Evolutionary conservation across 2,329 filamentous ascomycete genomes (phyloP).

Genomic region (Nigrospora osmanthi): DNA sequence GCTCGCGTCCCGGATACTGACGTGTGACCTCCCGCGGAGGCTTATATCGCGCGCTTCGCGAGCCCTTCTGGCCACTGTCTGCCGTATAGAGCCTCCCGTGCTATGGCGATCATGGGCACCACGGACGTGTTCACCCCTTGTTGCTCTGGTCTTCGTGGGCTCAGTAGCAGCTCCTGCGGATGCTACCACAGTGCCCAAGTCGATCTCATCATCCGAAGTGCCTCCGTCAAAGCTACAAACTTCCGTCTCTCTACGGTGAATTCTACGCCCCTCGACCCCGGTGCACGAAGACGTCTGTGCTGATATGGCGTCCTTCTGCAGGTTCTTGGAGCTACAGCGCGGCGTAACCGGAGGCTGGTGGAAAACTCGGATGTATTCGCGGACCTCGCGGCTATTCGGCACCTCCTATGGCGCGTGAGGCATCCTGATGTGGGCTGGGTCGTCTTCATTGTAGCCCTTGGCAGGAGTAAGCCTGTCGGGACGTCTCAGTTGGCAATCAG

Average conservation of each 20-base stretch:
- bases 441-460: slow-evolving; percentile 14
- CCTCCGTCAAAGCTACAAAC: slow-evolving; percentile 20
- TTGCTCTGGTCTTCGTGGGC: not conserved
- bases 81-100: slow-evolving; percentile 2
- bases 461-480: slow-evolving; percentile 1
- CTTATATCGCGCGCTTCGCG: slow-evolving; percentile 25
- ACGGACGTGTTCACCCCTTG: slow-evolving; percentile 1
- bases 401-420: slow-evolving; percentile 6
- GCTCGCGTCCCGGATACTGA: slow-evolving; percentile 40
- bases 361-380: slow-evolving; percentile 19
- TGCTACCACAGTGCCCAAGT: not conserved
- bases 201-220: slow-evolving; percentile 12
- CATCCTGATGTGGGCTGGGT: slow-evolving; percentile 6
- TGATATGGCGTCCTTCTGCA: slow-evolving; percentile 2
- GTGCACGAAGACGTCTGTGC: not conserved
- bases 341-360: slow-evolving; percentile 16
- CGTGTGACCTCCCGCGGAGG: slow-evolving; percentile 42
- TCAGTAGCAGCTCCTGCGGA: not conserved
- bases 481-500: slow-evolving; percentile 9
- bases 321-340: slow-evolving; percentile 14
- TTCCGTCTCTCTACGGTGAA: slow-evolving; percentile 10
- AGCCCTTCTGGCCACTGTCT: slow-evolving; percentile 5
- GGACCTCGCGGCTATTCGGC: slow-evolving; percentile 17
- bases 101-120: slow-evolving; percentile 1
- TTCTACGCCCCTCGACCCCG: not conserved